Evolutionary conservation across 2,329 filamentous ascomycete species (phyloP).

Genomic region (Alternaria metachromatica): DNA sequence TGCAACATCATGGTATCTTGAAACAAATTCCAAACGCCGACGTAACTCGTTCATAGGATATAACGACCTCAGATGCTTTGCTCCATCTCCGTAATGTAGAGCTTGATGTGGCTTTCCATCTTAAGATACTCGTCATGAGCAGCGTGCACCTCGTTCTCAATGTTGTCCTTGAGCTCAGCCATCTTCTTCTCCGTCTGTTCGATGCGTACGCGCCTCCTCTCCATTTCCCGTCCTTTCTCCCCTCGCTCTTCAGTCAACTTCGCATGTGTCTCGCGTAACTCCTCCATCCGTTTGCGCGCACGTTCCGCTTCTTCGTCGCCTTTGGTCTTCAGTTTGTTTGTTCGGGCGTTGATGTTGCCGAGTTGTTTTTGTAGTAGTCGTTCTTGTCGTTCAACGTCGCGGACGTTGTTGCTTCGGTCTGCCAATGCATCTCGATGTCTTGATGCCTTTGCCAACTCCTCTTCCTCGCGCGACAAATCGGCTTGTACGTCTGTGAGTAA

Average conservation of each 20-base stretch:
- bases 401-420: constrained; percentile 85
- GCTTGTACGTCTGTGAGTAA: constrained; percentile 83
- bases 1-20: constrained; percentile 5
- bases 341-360: constrained; percentile 83
- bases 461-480: constrained; percentile 90
- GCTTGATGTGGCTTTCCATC: constrained; percentile 94
- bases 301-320: constrained; percentile 81
- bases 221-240: constrained; percentile 90
- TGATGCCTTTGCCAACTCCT: constrained; percentile 80
- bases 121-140: constrained; percentile 96
- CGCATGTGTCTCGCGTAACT: constrained; percentile 79
- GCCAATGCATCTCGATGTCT: constrained; percentile 86
- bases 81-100: constrained; percentile 99
- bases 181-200: constrained; percentile 99
- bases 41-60: constrained; percentile 3
- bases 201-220: constrained; percentile 88
- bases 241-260: constrained; percentile 82
- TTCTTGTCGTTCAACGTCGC: constrained; percentile 90
- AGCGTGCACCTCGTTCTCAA: constrained; percentile 89
- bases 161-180: constrained; percentile 96
- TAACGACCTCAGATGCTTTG: constrained; percentile 63
- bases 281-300: constrained; percentile 89
- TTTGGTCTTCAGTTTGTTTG: constrained; percentile 80
- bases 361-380: constrained; percentile 83
- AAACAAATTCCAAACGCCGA: constrained; percentile 13